Base-by-base conservation (phyloP, 306 rosid genomes). In the Amphicarpaea edgeworthii region DNA sequence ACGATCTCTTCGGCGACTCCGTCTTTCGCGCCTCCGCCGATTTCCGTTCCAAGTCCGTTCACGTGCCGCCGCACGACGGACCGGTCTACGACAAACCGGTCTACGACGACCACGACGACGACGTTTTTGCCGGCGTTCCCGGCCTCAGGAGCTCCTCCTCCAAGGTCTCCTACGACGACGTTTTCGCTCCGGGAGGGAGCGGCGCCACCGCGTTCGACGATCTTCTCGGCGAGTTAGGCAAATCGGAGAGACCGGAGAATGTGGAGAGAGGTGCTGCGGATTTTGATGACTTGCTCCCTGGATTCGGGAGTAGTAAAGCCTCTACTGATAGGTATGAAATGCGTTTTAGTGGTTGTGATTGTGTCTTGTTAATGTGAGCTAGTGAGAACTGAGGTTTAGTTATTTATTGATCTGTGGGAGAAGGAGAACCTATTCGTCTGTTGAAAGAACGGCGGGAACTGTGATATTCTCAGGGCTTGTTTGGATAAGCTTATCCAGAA, bases 31-130 rank as follows among this genome's bases (percentile, higher is more conserved):
- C 41, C 53, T 77, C 89, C 12, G 12, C 55, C 41, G 85, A 74
- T 79, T 68, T 86, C 24, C 87, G 76, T 49, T 57, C 82, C 26
- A 79, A 81, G 80, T 72, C 91, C 12, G 40, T 79, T 34, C 82
- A 75, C 75, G 61, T 83, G 4, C 96, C 97, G 6, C 93, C 83
- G 5, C 90, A 76, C 17, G 97, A 91, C 60, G 81, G 87, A 55
- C 98, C 98, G 0, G 89, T 94, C 10, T 94, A 90, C 63, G 97
- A 91, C 60, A 83, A 90, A 55, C 98, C 98, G 0, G 87, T 94
- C 10, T 91, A 94, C 64, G 97, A 88, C 32, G 32, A 28, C n/a
- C n/a, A n/a, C 4, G 32, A 28, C 46, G 97, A 91, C 40, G 97
- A 86, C 85, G 85, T 93, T 77, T 93, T 93, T 9, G 83, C 72